Evolutionary conservation across 2,329 filamentous ascomycete species (phyloP).

Genomic region (Aspergillus fumigatiaffinis): DNA sequence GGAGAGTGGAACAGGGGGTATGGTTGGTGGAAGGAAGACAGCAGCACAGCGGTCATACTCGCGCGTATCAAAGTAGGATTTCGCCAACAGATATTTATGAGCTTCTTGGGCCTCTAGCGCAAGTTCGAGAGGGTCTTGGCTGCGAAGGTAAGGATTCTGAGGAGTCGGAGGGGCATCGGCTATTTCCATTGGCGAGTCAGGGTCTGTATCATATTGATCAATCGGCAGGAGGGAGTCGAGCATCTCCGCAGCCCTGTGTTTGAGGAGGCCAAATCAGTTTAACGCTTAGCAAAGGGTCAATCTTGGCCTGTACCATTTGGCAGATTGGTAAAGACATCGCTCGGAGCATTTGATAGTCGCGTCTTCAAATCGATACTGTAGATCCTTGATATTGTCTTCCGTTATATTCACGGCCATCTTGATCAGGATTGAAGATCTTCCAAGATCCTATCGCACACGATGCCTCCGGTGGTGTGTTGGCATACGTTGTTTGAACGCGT

Average conservation of each 20-base stretch:
- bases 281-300: not conserved
- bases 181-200: constrained; percentile 58
- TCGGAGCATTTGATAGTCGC: constrained; percentile 90
- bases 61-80: constrained; percentile 90
- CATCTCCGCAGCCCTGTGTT: constrained; percentile 81
- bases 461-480: not conserved
- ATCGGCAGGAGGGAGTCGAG: constrained; percentile 69
- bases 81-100: constrained; percentile 81
- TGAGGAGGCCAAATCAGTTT: constrained; percentile 10
- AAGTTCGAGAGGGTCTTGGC: constrained; percentile 67
- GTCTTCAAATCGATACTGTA: constrained; percentile 73
- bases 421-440: not conserved
- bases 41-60: constrained; percentile 93
- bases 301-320: constrained; percentile 70
- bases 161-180: constrained; percentile 47
- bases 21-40: constrained; percentile 78
- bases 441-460: constrained; percentile 2
- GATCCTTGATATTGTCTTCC: constrained; percentile 47
- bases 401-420: constrained; percentile 35
- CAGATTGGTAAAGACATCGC: constrained; percentile 88
- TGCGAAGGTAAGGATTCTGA: constrained; percentile 50
- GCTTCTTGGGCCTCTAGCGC: constrained; percentile 73
- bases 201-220: constrained; percentile 56
- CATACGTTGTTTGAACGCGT: not conserved
- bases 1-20: constrained; percentile 62